Evolutionary conservation across 2,329 filamentous ascomycete genomes (phyloP).

Genomic region (Cytospora schulzeri): DNA sequence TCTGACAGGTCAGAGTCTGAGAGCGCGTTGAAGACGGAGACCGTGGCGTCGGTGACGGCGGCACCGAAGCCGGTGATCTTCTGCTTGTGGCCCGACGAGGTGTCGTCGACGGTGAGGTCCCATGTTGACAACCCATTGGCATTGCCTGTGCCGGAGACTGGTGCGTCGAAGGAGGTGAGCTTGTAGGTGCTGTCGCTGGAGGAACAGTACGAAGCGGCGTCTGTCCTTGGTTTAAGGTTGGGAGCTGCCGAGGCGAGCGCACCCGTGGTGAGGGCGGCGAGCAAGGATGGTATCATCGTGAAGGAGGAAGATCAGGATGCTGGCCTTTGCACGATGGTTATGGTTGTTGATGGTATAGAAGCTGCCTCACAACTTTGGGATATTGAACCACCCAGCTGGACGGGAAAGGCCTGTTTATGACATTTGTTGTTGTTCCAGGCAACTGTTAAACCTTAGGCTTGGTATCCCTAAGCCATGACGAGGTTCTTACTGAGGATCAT

Average conservation of each 20-base stretch:
- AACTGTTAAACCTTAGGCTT: background rate
- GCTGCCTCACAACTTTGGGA: background rate
- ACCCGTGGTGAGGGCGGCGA: conserved; percentile 11
- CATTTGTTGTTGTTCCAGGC: background rate
- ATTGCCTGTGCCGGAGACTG: conserved; percentile 38
- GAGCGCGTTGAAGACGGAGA: conserved; percentile 42
- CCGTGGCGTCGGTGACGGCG: conserved; percentile 45
- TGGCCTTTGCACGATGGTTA: background rate
- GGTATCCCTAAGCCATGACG: background rate
- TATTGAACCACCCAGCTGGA: background rate
- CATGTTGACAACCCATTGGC: conserved; percentile 40
- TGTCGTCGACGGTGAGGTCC: conserved; percentile 44
- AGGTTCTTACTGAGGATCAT: background rate
- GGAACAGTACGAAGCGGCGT: conserved; percentile 37
- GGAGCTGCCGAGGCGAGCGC: conserved; percentile 17
- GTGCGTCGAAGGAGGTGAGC: conserved; percentile 38
- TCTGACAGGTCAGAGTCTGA: conserved; percentile 34
- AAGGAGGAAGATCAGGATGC: background rate
- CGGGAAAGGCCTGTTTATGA: background rate
- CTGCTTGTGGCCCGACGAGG: conserved; percentile 42
- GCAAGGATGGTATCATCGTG: conserved; percentile 13
- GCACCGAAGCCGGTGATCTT: conserved; percentile 46
- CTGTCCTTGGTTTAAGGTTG: conserved; percentile 24
- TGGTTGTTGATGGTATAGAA: background rate
- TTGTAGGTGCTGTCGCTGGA: conserved; percentile 42